phyloP scores from a whole-genome alignment of 345 rosid species.

The Clarkia xantiana region DNA sequence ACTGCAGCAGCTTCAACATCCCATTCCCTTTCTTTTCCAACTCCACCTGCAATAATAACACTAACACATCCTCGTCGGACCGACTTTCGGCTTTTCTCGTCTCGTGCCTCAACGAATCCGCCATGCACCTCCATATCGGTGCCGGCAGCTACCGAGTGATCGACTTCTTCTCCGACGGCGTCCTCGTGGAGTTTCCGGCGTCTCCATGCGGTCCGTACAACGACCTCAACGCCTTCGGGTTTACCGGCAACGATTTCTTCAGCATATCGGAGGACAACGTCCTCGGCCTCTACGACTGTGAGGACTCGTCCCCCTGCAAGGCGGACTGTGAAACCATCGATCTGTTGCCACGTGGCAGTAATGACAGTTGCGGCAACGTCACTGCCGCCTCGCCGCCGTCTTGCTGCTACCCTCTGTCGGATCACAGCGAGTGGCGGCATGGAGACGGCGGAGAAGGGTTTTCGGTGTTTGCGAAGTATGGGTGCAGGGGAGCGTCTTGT shows the following conservation, averaged over 20 bases:
- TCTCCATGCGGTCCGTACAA: conserved; percentile 54
- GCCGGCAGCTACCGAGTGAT: conserved; percentile 30
- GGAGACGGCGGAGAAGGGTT: conserved; percentile 32
- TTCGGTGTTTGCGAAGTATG: conserved; percentile 49
- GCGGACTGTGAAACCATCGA: conserved; percentile 48
- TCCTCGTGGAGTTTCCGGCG: conserved; percentile 57
- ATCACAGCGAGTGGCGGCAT: conserved; percentile 43
- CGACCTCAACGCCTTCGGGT: conserved; percentile 43
- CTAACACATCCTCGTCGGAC: conserved; percentile 7
- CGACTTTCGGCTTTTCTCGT: conserved; percentile 25
- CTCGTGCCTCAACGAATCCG: conserved; percentile 46
- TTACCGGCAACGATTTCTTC: conserved; percentile 28
- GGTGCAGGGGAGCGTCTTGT: conserved; percentile 70
- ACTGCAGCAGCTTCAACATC: conserved; percentile 39
- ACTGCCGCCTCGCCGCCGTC: conserved; percentile 41
- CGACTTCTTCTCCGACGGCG: conserved; percentile 56
- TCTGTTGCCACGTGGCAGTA: conserved; percentile 50
- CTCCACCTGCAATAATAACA: conserved; percentile 18
- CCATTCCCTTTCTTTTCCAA: conserved; percentile 60
- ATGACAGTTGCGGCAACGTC: conserved; percentile 1
- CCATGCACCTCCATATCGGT: conserved; percentile 42
- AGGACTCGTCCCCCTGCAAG: conserved; percentile 73
- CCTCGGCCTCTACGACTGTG: conserved; percentile 66
- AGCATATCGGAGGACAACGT: conserved; percentile 56
- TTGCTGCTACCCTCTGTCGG: conserved; percentile 78